phyloP scores from a whole-genome alignment of 805 yeast genomes.

The Torulaspora gathmanii region DNA sequence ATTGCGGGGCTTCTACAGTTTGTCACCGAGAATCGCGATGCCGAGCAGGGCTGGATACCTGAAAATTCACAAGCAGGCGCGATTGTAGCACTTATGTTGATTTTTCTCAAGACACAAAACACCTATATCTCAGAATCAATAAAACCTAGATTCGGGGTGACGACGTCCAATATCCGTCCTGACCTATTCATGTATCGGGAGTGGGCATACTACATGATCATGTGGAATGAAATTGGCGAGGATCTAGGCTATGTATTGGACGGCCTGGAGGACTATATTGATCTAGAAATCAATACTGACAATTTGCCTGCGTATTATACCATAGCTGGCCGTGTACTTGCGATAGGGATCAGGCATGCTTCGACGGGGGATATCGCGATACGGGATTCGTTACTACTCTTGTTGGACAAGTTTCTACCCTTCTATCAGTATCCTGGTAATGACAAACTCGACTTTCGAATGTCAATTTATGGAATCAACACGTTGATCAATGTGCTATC shows the following conservation, averaged over 20 bases:
- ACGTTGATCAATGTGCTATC: constrained; percentile 56
- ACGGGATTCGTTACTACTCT: constrained; percentile 40
- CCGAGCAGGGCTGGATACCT: constrained; percentile 31
- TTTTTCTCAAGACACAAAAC: constrained; percentile 66
- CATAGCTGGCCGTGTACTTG: constrained; percentile 67
- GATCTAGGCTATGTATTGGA: constrained; percentile 31
- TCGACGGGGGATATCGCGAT: constrained; percentile 57
- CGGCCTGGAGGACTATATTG: constrained; percentile 7
- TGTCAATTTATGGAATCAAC: constrained; percentile 48
- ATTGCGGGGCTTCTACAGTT: constrained; percentile 43
- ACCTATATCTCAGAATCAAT: constrained; percentile 49
- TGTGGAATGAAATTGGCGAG: constrained; percentile 63
- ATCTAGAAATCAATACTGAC: constrained; percentile 47
- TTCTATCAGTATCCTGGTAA: constrained; percentile 38
- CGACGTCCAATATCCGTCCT: constrained; percentile 47
- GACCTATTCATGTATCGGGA: constrained; percentile 65
- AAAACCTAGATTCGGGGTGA: constrained; percentile 57
- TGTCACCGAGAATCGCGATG: constrained; percentile 19
- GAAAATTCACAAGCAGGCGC: constrained; percentile 58
- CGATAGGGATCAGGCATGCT: constrained; percentile 73
- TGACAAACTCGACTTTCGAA: constrained; percentile 50
- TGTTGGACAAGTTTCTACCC: constrained; percentile 32
- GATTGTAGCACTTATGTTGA: constrained; percentile 65
- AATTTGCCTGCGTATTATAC: constrained; percentile 58
- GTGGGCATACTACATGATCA: constrained; percentile 56